Evolutionary conservation across 2,329 filamentous ascomycete genomes (phyloP).

Genomic region (Ophiostoma australiae): DNA sequence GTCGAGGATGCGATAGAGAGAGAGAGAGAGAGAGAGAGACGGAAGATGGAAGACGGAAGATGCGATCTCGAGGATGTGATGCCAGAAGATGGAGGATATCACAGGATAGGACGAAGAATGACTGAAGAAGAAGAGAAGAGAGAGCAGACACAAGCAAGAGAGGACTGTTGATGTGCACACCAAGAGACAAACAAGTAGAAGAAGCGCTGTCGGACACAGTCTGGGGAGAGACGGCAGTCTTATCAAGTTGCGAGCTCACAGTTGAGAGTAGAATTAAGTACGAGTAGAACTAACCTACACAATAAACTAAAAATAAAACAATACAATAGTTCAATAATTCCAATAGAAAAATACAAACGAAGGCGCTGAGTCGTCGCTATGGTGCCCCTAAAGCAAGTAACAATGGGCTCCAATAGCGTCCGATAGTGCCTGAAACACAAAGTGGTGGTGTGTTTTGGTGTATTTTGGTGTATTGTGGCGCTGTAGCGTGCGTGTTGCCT

Average conservation of each 20-base stretch:
- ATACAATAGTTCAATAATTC: neutral
- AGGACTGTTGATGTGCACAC: conserved; percentile 7
- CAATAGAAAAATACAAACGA: neutral
- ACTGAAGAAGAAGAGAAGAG: neutral
- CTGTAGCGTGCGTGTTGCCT: neutral
- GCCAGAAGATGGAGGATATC: neutral
- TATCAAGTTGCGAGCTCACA: neutral
- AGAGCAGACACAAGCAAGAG: neutral
- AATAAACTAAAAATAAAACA: neutral
- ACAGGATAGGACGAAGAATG: neutral
- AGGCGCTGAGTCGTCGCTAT: neutral
- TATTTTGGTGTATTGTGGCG: neutral
- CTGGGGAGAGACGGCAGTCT: conserved; percentile 5
- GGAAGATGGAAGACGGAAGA: neutral
- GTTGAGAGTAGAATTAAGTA: neutral
- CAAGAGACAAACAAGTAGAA: conserved; percentile 13
- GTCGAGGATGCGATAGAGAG: neutral
- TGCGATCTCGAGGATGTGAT: neutral
- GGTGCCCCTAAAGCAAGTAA: neutral
- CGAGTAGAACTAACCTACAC: neutral
- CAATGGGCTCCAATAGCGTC: too few species aligned
- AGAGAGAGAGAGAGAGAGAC: neutral
- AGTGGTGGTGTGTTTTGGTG: neutral
- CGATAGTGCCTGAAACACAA: neutral
- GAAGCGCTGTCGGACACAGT: neutral